phyloP scores from a whole-genome alignment of 495 filamentous ascomycete genomes.

The Talaromyces thailandensis region DNA sequence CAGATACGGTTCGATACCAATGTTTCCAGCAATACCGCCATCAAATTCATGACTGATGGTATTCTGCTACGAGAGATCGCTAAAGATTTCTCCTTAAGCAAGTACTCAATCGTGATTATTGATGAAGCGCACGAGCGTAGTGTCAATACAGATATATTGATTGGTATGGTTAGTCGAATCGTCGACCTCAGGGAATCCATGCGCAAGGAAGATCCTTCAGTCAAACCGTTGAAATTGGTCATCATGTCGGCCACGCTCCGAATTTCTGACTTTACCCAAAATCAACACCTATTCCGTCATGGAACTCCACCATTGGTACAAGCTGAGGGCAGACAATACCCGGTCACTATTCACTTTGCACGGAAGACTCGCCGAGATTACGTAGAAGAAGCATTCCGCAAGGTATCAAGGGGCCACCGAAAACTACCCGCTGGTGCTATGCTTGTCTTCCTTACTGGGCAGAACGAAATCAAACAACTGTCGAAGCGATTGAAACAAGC shows the following conservation, averaged over 20 bases:
- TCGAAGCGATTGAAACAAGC: constrained; percentile 66
- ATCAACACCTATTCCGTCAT: constrained; percentile 66
- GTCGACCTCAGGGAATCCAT: constrained; percentile 66
- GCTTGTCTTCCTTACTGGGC: constrained; percentile 92
- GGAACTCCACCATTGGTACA: constrained; percentile 74
- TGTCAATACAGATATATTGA: constrained; percentile 93
- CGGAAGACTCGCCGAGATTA: constrained; percentile 79
- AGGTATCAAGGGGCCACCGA: constrained; percentile 79
- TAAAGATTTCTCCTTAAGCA: constrained; percentile 80
- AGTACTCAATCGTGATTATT: constrained; percentile 89
- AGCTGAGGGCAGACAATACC: constrained; percentile 88
- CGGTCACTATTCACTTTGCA: constrained; percentile 84
- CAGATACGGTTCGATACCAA: constrained; percentile 93
- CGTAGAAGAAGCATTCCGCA: constrained; percentile 77
- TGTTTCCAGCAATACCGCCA: constrained; percentile 70
- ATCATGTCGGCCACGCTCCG: constrained; percentile 97
- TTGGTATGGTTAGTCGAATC: constrained; percentile 91
- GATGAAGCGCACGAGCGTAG: constrained; percentile 98
- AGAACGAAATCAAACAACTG: constrained; percentile 77
- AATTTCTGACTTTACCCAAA: constrained; percentile 84
- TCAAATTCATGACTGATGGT: constrained; percentile 99
- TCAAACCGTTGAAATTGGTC: constrained; percentile 79
- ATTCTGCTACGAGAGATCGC: constrained; percentile 87
- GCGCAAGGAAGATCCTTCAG: constrained; percentile 49
- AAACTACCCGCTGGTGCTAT: constrained; percentile 89